These are phyloP conservation scores for Penstemon newberryi DNA, from an alignment of 257 asterid species.

Conservation along the genomic window DNA sequence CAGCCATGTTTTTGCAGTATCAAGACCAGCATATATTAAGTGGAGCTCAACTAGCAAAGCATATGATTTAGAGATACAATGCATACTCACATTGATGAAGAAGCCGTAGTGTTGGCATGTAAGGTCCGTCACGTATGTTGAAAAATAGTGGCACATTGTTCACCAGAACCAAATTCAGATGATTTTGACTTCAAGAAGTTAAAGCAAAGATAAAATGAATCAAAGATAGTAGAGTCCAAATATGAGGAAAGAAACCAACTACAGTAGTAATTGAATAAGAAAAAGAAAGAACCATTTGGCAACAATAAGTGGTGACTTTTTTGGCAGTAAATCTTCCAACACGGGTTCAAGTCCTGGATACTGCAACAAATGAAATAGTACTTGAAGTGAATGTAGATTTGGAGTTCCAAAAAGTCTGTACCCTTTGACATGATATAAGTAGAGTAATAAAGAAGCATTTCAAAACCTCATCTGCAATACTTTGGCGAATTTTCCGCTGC, in stretches of 20 bases:
- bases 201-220: conserved; percentile 17
- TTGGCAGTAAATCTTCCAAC: conserved; percentile 90
- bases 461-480: conserved; percentile 87
- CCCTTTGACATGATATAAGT: neutral
- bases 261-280: conserved; percentile 16
- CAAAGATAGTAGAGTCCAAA: conserved; percentile 11
- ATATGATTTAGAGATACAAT: neutral
- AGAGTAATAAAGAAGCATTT: conserved; percentile 25
- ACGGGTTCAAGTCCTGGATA: conserved; percentile 89
- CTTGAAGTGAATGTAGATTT: conserved; percentile 17
- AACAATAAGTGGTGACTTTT: conserved; percentile 90
- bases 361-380: conserved; percentile 43
- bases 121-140: conserved; percentile 97
- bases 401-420: neutral
- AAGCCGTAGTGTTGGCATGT: conserved; percentile 98
- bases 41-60: conserved; percentile 10
- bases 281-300: conserved; percentile 74
- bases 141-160: conserved; percentile 93
- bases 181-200: conserved; percentile 68
- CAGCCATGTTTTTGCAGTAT: neutral
- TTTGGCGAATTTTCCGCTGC: conserved; percentile 89
- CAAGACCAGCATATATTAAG: neutral
- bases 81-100: conserved; percentile 88
- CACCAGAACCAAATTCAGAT: conserved; percentile 93
- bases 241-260: conserved; percentile 8